Evolutionary conservation across 495 filamentous ascomycete genomes (phyloP).

Genomic region (Trichodelitschia bisporula): DNA sequence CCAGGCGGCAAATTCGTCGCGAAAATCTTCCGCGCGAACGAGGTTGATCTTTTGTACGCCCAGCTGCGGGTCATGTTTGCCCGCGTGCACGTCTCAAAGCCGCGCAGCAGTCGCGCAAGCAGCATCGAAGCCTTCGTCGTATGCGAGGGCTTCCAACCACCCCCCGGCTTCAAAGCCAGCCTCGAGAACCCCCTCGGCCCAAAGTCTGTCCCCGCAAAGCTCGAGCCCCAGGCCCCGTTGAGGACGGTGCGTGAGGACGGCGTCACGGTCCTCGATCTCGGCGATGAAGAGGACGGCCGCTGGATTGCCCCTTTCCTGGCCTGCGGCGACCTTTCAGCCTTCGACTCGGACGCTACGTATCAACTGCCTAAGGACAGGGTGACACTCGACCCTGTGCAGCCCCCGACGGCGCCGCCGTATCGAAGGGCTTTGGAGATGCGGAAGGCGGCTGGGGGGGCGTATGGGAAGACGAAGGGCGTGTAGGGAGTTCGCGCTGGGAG

Average conservation of each 20-base stretch:
- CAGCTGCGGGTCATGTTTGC: slow-evolving; percentile 81
- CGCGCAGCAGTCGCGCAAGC: slow-evolving; percentile 73
- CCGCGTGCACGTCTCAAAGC: slow-evolving; percentile 73
- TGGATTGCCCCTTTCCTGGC: slow-evolving; percentile 93
- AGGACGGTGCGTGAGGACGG: slow-evolving; percentile 19
- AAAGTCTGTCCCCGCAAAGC: slow-evolving; percentile 16
- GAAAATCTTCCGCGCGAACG: slow-evolving; percentile 87
- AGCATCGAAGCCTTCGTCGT: slow-evolving; percentile 93
- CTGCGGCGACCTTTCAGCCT: slow-evolving; percentile 84
- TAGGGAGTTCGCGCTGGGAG: too few relatives aligned
- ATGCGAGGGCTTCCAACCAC: slow-evolving; percentile 59
- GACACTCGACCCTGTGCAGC: slow-evolving; percentile 80
- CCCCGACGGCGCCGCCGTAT: slow-evolving; percentile 87
- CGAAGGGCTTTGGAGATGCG: slow-evolving; percentile 71
- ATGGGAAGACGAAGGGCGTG: slow-evolving; percentile 60
- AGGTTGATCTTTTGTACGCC: slow-evolving; percentile 77
- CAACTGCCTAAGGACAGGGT: slow-evolving; percentile 51
- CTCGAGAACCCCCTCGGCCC: slow-evolving; percentile 40
- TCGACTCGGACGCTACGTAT: slow-evolving; percentile 87
- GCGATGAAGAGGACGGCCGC: slow-evolving; percentile 22
- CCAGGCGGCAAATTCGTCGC: slow-evolving; percentile 92
- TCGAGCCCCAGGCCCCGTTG: not conserved
- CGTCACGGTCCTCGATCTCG: slow-evolving; percentile 31
- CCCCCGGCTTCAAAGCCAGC: slow-evolving; percentile 30
- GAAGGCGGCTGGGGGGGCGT: slow-evolving; percentile 48